These are phyloP conservation scores for Nannochloropsis gaditana DNA, from an alignment of 108 stramenopile genomes.

Conservation along the genomic window DNA sequence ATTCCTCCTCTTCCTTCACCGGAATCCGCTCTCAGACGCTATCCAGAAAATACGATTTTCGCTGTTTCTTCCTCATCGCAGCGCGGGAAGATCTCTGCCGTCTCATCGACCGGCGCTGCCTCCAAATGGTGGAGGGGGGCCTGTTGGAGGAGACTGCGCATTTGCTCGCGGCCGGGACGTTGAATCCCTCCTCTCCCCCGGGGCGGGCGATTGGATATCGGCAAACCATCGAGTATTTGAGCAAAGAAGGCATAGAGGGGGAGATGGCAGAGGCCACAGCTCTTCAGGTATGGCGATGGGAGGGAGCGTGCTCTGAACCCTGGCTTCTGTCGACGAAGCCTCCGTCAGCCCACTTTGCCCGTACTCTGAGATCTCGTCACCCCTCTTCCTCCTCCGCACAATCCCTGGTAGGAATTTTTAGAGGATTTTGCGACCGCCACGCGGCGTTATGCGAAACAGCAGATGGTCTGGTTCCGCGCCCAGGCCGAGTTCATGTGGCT, in stretches of 20 bases:
- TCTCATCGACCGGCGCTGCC: slow-evolving; percentile 77
- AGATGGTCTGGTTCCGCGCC: slow-evolving; percentile 89
- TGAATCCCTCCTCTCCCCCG: slow-evolving; percentile 68
- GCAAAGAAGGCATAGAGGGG: slow-evolving; percentile 30
- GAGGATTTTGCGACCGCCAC: slow-evolving; percentile 77
- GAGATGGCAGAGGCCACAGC: slow-evolving; percentile 36
- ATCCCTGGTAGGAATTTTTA: slow-evolving; percentile 52
- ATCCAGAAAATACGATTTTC: slow-evolving; percentile 71
- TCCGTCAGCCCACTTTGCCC: no score
- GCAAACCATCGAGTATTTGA: slow-evolving; percentile 80
- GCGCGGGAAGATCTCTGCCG: slow-evolving; percentile 76
- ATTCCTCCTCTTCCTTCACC: slow-evolving; percentile 51
- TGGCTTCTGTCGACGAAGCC: no score
- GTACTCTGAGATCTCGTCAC: no score
- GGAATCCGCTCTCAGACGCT: slow-evolving; percentile 62
- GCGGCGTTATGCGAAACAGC: slow-evolving; percentile 80
- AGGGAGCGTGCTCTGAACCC: no score
- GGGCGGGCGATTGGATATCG: slow-evolving; percentile 89
- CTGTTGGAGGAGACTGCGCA: slow-evolving; percentile 69
- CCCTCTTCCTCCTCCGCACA: slow-evolving; percentile 53
- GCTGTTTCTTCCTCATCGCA: slow-evolving; percentile 85
- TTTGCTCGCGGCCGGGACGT: slow-evolving; percentile 58
- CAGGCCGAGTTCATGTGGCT: slow-evolving; percentile 45
- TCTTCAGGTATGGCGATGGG: neutral
- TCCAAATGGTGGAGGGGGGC: slow-evolving; percentile 76